Base-by-base conservation (phyloP, 352 stramenopile species). In the Globisporangium heterothallicum region DNA sequence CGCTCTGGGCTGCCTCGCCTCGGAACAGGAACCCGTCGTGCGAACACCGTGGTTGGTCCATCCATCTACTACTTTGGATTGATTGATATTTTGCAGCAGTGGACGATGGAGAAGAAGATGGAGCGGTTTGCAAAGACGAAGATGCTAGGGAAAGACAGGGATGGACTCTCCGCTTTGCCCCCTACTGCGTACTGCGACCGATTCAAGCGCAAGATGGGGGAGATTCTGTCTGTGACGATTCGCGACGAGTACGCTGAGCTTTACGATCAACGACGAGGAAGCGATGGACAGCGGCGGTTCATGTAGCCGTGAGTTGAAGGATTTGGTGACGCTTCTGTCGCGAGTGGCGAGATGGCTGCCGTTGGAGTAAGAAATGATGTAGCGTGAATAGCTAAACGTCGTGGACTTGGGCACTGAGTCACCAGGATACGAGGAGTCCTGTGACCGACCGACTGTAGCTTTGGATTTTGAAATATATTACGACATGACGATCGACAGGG, bases 71-170 rank as follows among this genome's bases (percentile, higher is more conserved):
- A 94, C 62, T 94, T 94, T 49, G 84, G 84, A 45, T 49, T 94
- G 53, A 94, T 94, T 54, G 84, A 94, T 53, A 92, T 94, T 58
- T 55, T 94, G 47, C 84, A 94, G 64, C 85, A 80, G 50, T 94
- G 84, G 84, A 96, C 89, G 44, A 94, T 90, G 71, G 78, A 92
- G 52, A 96, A 96, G 67, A 90, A 92, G 50, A 62, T 94, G 8
- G 87, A 96, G 68, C 83, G 85, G 9, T 92, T 94, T 46, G 68
- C 74, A 22, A 96, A 96, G 65, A 86, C 82, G 2, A 85, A 88
- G 54, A n/a, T 95, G 21, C 64, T 94, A 2, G 74, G 74, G 0
- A 88, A 86, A 58, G 83, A 94, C 59, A 57, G 68, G 0, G 81
- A 92, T 32, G 86, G 86, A 2, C 68, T 96, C 16, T 94, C 81